phyloP scores from a whole-genome alignment of 192 early-diverging fungal genomes.

The Podila minutissima region DNA sequence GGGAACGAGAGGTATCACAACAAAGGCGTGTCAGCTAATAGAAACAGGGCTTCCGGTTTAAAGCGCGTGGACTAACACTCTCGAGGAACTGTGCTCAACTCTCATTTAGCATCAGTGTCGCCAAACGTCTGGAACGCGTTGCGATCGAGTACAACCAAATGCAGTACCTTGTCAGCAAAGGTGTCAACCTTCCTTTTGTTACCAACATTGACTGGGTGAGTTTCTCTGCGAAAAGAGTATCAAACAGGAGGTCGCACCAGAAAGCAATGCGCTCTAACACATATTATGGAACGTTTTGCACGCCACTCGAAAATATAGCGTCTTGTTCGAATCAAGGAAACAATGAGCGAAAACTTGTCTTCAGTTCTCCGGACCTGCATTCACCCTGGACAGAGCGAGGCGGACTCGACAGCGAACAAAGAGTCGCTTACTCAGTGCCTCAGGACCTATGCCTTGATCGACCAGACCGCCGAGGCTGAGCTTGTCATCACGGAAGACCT shows the following conservation, averaged over 20 bases:
- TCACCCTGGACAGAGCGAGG: constrained; percentile 14
- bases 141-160: constrained; percentile 89
- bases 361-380: constrained; percentile 64
- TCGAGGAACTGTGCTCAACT: neutral
- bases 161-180: constrained; percentile 74
- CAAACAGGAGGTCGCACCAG: too few relatives aligned
- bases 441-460: constrained; percentile 79
- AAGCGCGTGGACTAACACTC: neutral
- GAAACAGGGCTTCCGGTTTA: neutral
- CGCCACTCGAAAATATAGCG: constrained; percentile 42
- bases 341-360: constrained; percentile 67
- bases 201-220: constrained; percentile 79
- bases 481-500: constrained; percentile 67
- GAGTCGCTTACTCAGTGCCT: constrained; percentile 73
- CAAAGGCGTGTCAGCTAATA: neutral
- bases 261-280: too few relatives aligned
- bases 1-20: constrained; percentile 16
- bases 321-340: constrained; percentile 78
- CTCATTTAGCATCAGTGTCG: constrained; percentile 53
- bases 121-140: constrained; percentile 83
- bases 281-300: neutral
- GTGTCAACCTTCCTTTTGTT: constrained; percentile 72
- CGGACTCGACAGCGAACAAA: constrained; percentile 42
- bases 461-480: constrained; percentile 72
- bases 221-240: neutral